Evolutionary conservation across 2,329 filamentous ascomycete genomes (phyloP).

Genomic region (Ceratocystis alfenasii): DNA sequence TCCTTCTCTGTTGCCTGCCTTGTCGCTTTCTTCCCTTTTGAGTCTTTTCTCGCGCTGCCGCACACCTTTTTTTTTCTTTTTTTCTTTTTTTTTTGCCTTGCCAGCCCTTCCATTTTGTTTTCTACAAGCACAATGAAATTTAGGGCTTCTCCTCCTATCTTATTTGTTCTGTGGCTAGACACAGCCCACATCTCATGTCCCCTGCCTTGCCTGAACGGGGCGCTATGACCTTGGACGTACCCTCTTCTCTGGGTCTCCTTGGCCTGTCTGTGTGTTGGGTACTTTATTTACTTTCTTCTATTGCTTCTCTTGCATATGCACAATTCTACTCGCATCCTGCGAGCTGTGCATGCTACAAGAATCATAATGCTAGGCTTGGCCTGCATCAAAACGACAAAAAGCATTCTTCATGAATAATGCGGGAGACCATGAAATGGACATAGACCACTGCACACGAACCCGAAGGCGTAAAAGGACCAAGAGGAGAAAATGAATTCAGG

Average conservation of each 20-base stretch:
- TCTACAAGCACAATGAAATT: neutral
- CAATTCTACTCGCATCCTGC: neutral
- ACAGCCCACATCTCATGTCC: slow-evolving; percentile 3
- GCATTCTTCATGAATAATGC: too few species aligned
- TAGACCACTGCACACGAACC: too few species aligned
- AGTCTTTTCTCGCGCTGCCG: neutral
- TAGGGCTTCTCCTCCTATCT: neutral
- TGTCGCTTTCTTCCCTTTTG: neutral
- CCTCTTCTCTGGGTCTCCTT: neutral
- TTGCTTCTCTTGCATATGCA: neutral
- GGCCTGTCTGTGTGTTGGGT: neutral
- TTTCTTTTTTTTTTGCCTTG: neutral
- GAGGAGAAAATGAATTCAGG: too few species aligned
- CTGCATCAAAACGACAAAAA: too few species aligned
- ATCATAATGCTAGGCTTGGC: too few species aligned
- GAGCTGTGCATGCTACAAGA: neutral
- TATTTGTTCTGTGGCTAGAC: neutral
- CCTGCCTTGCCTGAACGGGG: neutral
- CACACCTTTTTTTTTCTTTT: neutral
- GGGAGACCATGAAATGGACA: too few species aligned
- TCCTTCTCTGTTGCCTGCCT: neutral
- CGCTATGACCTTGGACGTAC: neutral
- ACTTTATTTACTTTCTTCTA: neutral
- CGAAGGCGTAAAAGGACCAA: too few species aligned
- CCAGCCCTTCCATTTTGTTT: neutral